Percentiles rank a stretch among this genome's conserved stretches.
Conservation (phyloP, 1,284 basidiomycete species). For the Leccinum pachyderme region DNA sequence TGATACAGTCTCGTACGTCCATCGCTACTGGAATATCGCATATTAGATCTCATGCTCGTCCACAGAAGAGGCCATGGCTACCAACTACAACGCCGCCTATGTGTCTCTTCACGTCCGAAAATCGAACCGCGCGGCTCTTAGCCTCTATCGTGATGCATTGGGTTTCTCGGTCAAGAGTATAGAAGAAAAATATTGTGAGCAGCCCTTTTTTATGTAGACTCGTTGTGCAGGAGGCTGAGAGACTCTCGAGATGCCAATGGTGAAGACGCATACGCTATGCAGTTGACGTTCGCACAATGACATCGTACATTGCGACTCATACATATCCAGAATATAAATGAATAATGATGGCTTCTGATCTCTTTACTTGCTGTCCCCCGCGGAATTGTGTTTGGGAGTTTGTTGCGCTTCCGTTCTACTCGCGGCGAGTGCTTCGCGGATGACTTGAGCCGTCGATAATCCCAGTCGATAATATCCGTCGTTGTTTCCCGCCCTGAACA, state of each 20-base stretch:
- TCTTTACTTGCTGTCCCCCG: slow-evolving; percentile 1
- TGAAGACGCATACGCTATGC: slow-evolving; percentile 91
- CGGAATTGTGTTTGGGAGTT: not conserved
- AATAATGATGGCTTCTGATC: slow-evolving; percentile 4
- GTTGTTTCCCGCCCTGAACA: slow-evolving; percentile 84
- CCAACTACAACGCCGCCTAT: slow-evolving; percentile 80
- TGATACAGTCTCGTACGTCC: slow-evolving; percentile 85
- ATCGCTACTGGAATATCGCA: not conserved
- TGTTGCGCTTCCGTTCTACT: not conserved
- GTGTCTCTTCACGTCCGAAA: slow-evolving; percentile 92
- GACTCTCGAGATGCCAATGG: slow-evolving; percentile 76
- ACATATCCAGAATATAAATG: slow-evolving; percentile 7
- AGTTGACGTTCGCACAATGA: slow-evolving; percentile 53
- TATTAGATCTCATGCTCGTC: slow-evolving; percentile 8
- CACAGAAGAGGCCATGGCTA: slow-evolving; percentile 88
- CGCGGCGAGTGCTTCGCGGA: slow-evolving; percentile 53
- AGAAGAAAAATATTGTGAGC: slow-evolving; percentile 87
- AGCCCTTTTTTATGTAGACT: slow-evolving; percentile 2
- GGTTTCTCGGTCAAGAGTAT: slow-evolving; percentile 85
- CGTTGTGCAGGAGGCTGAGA: slow-evolving; percentile 9
- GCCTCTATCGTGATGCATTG: slow-evolving; percentile 85
- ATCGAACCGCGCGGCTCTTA: slow-evolving; percentile 88
- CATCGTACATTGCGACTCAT: not conserved
- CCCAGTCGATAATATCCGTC: slow-evolving; percentile 90
- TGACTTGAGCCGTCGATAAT: slow-evolving; percentile 56